These are phyloP conservation scores for Linderniella brevidens DNA, from an alignment of 257 asterid genomes.

Conservation along the genomic window DNA sequence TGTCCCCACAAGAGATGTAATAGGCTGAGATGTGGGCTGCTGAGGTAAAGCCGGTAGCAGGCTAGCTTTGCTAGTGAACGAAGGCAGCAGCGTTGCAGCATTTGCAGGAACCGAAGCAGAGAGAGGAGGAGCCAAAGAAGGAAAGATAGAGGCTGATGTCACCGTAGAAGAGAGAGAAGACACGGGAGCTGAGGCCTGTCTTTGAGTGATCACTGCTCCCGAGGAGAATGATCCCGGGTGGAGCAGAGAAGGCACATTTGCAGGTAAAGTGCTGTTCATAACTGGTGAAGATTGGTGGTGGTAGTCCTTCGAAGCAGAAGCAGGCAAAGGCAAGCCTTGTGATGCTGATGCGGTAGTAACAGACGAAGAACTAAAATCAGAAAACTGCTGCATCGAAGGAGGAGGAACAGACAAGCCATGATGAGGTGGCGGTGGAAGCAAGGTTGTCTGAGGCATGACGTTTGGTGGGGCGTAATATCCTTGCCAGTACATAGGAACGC, in stretches of 20 bases:
- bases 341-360: constrained; percentile 27
- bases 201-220: constrained; percentile 23
- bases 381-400: constrained; percentile 67
- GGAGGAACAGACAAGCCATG: constrained; percentile 75
- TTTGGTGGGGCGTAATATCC: constrained; percentile 78
- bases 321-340: constrained; percentile 36
- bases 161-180: constrained; percentile 27
- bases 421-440: constrained; percentile 59
- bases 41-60: constrained; percentile 25
- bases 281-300: constrained; percentile 24
- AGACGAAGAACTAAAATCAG: constrained; percentile 48
- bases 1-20: constrained; percentile 23
- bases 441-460: constrained; percentile 62
- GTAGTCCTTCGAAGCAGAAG: constrained; percentile 5
- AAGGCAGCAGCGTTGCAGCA: constrained; percentile 15
- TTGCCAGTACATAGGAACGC: constrained; percentile 95
- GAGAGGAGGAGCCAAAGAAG: constrained; percentile 7
- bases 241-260: constrained; percentile 34
- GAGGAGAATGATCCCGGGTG: constrained; percentile 23
- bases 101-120: constrained; percentile 20
- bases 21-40: constrained; percentile 31
- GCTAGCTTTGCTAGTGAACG: constrained; percentile 27
- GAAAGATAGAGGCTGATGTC: constrained; percentile 25
- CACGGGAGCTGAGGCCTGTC: constrained; percentile 33
- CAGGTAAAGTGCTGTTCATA: constrained; percentile 29